Percentiles rank a stretch among this genome's conserved stretches.
phyloP scores from a whole-genome alignment of 2,329 filamentous ascomycete species.

The Ceratocystiopsis minuta region DNA sequence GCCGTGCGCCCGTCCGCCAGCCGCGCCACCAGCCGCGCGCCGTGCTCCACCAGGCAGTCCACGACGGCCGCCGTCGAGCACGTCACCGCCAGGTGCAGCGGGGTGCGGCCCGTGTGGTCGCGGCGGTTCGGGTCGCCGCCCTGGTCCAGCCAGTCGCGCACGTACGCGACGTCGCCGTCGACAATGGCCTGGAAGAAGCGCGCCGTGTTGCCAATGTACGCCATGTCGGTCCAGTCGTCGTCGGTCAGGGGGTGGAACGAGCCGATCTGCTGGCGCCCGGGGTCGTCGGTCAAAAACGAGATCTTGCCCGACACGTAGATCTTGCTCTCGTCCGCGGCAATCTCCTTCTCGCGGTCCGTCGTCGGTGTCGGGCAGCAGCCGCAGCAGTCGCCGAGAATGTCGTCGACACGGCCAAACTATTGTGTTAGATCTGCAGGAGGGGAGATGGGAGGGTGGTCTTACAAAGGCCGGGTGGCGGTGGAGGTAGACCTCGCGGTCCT shows the following conservation, averaged over 20 bases:
- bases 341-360: conserved; percentile 53
- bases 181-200: conserved; percentile 67
- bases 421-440: background rate
- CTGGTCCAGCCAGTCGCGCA: conserved; percentile 50
- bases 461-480: conserved; percentile 69
- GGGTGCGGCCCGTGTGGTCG: conserved; percentile 63
- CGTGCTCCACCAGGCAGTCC: conserved; percentile 49
- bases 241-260: conserved; percentile 67
- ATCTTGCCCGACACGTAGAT: conserved; percentile 60
- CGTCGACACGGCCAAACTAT: conserved; percentile 50
- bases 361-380: conserved; percentile 53
- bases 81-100: conserved; percentile 58
- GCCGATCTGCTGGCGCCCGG: conserved; percentile 54
- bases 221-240: conserved; percentile 81
- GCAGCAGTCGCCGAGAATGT: conserved; percentile 68
- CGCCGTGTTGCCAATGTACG: conserved; percentile 65
- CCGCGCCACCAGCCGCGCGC: conserved; percentile 54
- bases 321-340: conserved; percentile 54
- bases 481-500: conserved; percentile 57
- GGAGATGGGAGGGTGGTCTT: background rate
- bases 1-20: conserved; percentile 66
- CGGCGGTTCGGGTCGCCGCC: conserved; percentile 55
- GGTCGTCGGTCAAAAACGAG: conserved; percentile 61
- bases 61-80: conserved; percentile 53
- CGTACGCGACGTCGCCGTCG: conserved; percentile 50